Conservation (phyloP, 2,329 filamentous ascomycete genomes). For the Microthyrium microscopicum region DNA sequence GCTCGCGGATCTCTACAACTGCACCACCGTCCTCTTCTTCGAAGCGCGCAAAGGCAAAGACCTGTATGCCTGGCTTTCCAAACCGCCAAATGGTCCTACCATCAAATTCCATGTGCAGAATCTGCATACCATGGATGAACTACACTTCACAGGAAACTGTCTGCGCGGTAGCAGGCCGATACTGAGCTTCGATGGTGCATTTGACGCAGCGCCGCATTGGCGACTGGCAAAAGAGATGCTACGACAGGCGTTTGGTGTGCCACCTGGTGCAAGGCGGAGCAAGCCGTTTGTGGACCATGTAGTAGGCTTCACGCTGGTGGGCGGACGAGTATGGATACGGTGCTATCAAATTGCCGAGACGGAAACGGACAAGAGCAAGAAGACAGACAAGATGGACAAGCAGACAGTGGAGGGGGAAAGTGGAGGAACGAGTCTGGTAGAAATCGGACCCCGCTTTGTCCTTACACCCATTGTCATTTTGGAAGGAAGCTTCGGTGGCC, state of each 20-base stretch:
- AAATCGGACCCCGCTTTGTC: slow-evolving; percentile 88
- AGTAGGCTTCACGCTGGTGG: slow-evolving; percentile 77
- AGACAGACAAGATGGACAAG: slow-evolving; percentile 45
- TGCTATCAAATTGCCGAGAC: slow-evolving; percentile 87
- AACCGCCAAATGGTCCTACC: slow-evolving; percentile 69
- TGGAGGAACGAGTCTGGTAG: slow-evolving; percentile 71
- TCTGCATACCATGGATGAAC: slow-evolving; percentile 88
- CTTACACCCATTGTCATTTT: slow-evolving; percentile 89
- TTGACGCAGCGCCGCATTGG: slow-evolving; percentile 67
- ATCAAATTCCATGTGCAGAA: slow-evolving; percentile 68
- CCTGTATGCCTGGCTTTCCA: slow-evolving; percentile 84
- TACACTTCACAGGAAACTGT: slow-evolving; percentile 94
- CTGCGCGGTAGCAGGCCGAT: slow-evolving; percentile 83
- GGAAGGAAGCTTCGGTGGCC: slow-evolving; percentile 86
- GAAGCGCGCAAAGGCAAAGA: slow-evolving; percentile 90
- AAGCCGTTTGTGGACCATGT: slow-evolving; percentile 96
- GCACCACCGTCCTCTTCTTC: slow-evolving; percentile 89
- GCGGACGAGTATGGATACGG: slow-evolving; percentile 90
- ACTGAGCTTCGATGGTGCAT: slow-evolving; percentile 77
- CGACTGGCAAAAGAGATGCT: slow-evolving; percentile 79
- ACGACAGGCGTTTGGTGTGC: slow-evolving; percentile 80
- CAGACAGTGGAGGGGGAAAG: too few species aligned
- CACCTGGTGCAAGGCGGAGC: slow-evolving; percentile 68
- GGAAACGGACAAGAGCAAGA: slow-evolving; percentile 38
- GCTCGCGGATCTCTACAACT: slow-evolving; percentile 59